Percentiles rank a stretch among this genome's conserved stretches.
These are phyloP conservation scores for Elongisporangium undulatum DNA, from an alignment of 352 stramenopile species.

Conservation along the genomic window DNA sequence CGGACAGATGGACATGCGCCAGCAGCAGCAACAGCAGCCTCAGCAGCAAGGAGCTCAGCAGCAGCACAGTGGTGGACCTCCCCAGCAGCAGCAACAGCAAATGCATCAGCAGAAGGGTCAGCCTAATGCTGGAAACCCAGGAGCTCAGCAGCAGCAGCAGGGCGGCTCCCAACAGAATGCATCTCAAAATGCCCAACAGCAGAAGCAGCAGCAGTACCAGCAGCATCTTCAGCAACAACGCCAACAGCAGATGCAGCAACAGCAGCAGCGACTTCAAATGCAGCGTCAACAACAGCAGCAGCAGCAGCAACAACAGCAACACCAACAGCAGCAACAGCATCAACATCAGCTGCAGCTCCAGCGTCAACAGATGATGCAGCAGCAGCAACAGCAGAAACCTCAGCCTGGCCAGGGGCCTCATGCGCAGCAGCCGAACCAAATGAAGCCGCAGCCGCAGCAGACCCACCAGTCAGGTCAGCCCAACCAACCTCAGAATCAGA, in stretches of 20 bases:
- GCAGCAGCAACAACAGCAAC: slow-evolving; percentile 31
- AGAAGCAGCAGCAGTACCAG: slow-evolving; percentile 45
- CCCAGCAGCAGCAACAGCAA: slow-evolving; percentile 15
- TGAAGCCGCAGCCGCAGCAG: slow-evolving; percentile 19
- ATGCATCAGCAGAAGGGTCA: not conserved
- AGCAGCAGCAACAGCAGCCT: slow-evolving; percentile 29
- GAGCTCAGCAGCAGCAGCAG: slow-evolving; percentile 5
- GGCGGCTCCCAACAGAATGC: slow-evolving; percentile 4
- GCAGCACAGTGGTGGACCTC: slow-evolving; percentile 6
- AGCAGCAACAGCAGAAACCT: slow-evolving; percentile 22
- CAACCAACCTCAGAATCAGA: slow-evolving; percentile 14
- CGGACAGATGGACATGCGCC: slow-evolving; percentile 17
- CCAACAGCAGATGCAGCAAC: slow-evolving; percentile 36
- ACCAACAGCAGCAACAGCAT: slow-evolving; percentile 24
- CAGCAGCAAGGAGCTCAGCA: slow-evolving; percentile 24
- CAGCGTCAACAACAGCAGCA: slow-evolving; percentile 34
- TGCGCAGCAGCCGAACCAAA: slow-evolving; percentile 20
- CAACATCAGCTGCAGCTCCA: slow-evolving; percentile 3
- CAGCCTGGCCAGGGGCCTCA: slow-evolving; percentile 4
- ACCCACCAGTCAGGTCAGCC: slow-evolving; percentile 11
- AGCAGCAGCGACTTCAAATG: slow-evolving; percentile 13
- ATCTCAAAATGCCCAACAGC: slow-evolving; percentile 29
- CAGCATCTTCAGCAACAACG: slow-evolving; percentile 58
- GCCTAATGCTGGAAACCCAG: not conserved
- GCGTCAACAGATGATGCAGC: slow-evolving; percentile 10